phyloP scores from a whole-genome alignment of 1,139 yeast species.

The Diutina siamensis region DNA sequence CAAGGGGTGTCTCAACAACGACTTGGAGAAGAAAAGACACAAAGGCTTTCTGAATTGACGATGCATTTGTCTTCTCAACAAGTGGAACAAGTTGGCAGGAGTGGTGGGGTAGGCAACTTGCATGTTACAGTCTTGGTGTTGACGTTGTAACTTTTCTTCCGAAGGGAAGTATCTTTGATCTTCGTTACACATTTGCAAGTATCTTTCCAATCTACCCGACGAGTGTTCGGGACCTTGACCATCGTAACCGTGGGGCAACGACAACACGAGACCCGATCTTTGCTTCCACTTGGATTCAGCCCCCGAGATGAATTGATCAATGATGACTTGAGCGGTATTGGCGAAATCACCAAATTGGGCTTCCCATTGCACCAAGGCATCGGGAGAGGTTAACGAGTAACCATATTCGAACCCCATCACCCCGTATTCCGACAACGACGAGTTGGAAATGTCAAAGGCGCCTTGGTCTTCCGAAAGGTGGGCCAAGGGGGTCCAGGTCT shows the following conservation, averaged over 20 bases:
- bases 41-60: conserved; percentile 98
- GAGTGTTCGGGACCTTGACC: conserved; percentile 99
- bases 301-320: conserved; percentile 93
- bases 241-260: conserved; percentile 98
- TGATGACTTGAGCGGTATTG: conserved; percentile 95
- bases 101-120: conserved; percentile 98
- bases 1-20: conserved; percentile 92
- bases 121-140: conserved; percentile 97
- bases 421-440: conserved; percentile 98
- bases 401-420: conserved; percentile 99
- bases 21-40: conserved; percentile 80
- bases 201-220: conserved; percentile 95
- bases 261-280: conserved; percentile 90
- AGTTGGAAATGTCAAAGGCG: conserved; percentile 80
- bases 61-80: conserved; percentile 97
- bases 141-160: conserved; percentile 80
- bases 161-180: conserved; percentile 93
- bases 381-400: conserved; percentile 94
- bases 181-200: conserved; percentile 90
- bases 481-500: conserved; percentile 74
- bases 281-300: conserved; percentile 99
- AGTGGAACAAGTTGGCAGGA: conserved; percentile 93
- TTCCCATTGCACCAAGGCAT: conserved; percentile 96
- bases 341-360: conserved; percentile 99
- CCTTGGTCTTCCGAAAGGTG: conserved; percentile 74